Conservation (phyloP, 768 basidiomycete species). For the Naematelia encephala region DNA sequence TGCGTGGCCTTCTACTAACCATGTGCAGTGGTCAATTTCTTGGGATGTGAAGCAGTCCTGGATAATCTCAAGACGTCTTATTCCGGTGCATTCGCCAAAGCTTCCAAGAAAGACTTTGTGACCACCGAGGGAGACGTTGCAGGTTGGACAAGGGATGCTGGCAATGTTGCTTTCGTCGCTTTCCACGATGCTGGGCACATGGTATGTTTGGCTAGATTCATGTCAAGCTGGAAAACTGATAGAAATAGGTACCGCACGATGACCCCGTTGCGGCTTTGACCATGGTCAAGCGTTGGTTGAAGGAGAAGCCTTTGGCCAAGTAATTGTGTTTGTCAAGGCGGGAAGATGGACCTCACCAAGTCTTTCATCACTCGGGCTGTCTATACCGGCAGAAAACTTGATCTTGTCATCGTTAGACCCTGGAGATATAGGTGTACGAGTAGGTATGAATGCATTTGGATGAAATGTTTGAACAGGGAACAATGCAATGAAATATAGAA, state of each 20-base stretch:
- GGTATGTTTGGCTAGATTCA: no score
- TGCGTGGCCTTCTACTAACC: neutral
- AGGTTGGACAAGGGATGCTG: constrained; percentile 68
- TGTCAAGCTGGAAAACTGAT: no score
- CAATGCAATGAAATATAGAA: no score
- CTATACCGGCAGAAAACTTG: no score
- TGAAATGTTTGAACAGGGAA: no score
- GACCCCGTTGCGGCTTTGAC: constrained; percentile 81
- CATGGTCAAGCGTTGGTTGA: constrained; percentile 54
- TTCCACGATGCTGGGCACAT: constrained; percentile 75
- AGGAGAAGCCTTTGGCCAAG: constrained; percentile 49
- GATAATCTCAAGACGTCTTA: constrained; percentile 71
- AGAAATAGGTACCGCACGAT: constrained; percentile 76
- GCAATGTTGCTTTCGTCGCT: constrained; percentile 79
- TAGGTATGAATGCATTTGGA: no score
- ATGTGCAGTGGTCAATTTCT: constrained; percentile 55
- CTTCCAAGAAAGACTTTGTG: constrained; percentile 58
- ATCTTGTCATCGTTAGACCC: no score
- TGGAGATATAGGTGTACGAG: no score
- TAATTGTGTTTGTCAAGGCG: neutral
- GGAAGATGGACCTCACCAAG: no score
- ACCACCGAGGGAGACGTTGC: constrained; percentile 58
- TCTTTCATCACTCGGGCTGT: no score
- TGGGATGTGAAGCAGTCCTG: constrained; percentile 39
- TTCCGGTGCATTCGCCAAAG: constrained; percentile 60